These are phyloP conservation scores for Grigorovia yakushimaensis DNA, from an alignment of 805 yeast species.

Conservation along the genomic window DNA sequence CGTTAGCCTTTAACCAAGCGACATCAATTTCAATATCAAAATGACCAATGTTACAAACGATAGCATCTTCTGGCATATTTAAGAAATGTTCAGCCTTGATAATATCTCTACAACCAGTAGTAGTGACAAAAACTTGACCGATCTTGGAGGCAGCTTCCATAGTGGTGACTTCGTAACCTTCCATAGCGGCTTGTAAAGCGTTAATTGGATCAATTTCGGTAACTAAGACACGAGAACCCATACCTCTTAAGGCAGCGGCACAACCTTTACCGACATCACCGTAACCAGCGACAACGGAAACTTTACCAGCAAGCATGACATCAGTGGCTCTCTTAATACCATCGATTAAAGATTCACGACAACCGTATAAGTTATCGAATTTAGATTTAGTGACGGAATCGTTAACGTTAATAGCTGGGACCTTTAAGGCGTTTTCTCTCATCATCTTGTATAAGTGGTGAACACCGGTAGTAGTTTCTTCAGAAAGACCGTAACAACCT, in stretches of 20 bases:
- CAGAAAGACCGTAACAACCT: constrained; percentile 91
- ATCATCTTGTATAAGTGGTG: constrained; percentile 97
- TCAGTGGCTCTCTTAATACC: constrained; percentile 99
- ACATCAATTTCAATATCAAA: constrained; percentile 98
- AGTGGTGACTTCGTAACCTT: constrained; percentile 94
- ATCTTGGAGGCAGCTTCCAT: constrained; percentile 85
- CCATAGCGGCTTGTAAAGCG: constrained; percentile 98
- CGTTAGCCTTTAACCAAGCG: constrained; percentile 95
- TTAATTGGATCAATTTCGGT: constrained; percentile 98
- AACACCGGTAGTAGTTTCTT: constrained; percentile 99
- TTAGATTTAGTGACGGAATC: constrained; percentile 98
- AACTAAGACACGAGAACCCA: constrained; percentile 98
- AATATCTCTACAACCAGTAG: constrained; percentile 99
- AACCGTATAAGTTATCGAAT: constrained; percentile 98
- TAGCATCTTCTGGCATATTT: constrained; percentile 97
- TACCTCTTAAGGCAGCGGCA: constrained; percentile 95
- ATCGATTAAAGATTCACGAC: constrained; percentile 96
- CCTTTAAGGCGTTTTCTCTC: constrained; percentile 80
- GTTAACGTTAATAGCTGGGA: constrained; percentile 98
- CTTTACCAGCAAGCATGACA: constrained; percentile 99
- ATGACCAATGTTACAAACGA: constrained; percentile 99
- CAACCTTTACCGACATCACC: constrained; percentile 99
- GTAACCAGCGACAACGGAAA: constrained; percentile 97
- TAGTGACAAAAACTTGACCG: constrained; percentile 97
- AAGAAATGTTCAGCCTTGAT: constrained; percentile 81